Evolutionary conservation across 1,139 yeast genomes (phyloP), one percentile per base, ranked within the genome.

Genomic region (Taiozyma sp.): DNA sequence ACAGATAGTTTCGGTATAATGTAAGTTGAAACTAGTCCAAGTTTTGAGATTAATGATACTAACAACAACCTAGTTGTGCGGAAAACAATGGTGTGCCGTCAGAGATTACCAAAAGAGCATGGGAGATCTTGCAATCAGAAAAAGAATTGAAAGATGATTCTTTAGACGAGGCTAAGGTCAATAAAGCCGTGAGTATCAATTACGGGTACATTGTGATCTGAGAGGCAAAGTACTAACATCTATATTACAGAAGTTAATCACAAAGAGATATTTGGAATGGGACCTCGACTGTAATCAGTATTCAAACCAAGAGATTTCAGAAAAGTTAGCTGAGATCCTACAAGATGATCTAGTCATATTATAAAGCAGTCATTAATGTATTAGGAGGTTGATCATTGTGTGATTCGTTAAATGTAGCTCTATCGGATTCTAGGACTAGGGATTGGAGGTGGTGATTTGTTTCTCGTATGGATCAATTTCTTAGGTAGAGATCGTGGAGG

Each of bases 1-100:
- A 53, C 53, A 6, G 56, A 64, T 29, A 71, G 77, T 7, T 68
- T 67, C 57, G 77, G 77, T 0, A 62, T 73, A 3, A 60, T 64
- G 46, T 47, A 37, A 7, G 48, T 46, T n/a, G 42, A 13, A 13
- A 30, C 26, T 16, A 13, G 16, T 29, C 21, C 10, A 6, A 16
- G 13, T 14, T 13, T 3, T 41, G 14, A 41, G 26, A 6, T 5
- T 6, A 24, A 24, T 24, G 26, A 24, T 5, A 24, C 26, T 24
- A 24, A 8, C 11, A 40, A 7, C 3, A 13, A 14, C 13, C 3
- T 11, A 47, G 48, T 47, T 74, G 77, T 62, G 76, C 77, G 2
- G 60, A 60, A 37, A 51, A 61, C 5, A 68, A 73, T 59, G 76
- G 75, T 0, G 57, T 73, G 5, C 62, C 66, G 1, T 32, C 41